Evolutionary conservation across 2,329 filamentous ascomycete genomes (phyloP), one percentile per base, ranked within the genome.

Genomic region (Cordyceps farinosa): DNA sequence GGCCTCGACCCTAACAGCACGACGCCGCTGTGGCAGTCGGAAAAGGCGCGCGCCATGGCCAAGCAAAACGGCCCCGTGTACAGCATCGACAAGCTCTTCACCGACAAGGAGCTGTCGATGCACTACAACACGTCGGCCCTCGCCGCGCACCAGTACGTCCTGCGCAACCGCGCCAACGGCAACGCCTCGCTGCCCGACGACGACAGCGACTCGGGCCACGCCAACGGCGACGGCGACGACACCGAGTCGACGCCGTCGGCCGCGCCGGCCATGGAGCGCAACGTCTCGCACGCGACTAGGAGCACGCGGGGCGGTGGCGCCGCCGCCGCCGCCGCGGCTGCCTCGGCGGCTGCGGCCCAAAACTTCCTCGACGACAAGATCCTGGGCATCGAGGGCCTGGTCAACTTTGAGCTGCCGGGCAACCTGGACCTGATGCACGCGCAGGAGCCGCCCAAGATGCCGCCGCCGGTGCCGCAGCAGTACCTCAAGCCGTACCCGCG

Each of bases 71-170:
- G 84, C 9, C 82, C 85, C 0, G 75, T 86, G 1, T 88, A 87
- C 72, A 88, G 84, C 71, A 84, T 90, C 64, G 86, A 89, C 69
- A 89, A 89, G 76, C 81, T 90, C 44, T 90, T 90, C 57, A 89
- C 87, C 0, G 87, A 90, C 68, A 89, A 87, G 74, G 87, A 90
- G 75, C 79, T 90, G 36, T 81, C 83, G 5, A 82, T 89, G 78
- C 85, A 84, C 34, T 88, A 88, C 72, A 88, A 88, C 65, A 76
- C 79, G 5, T 84, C 87, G 5, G 86, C 87, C 36, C 69, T 87
- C 27, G 86, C 86, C 2, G 82, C 87, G 9, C 84, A 88, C 71
- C 83, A 84, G 65, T 84, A 87, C 69, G 80, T 88, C 63, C 74
- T 87, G 59, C 82, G 84, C 42, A 85, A 86, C 70, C 83, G 82